Percentiles rank a stretch among this genome's conserved stretches.
Evolutionary conservation across 176 grass and related monocot genomes (phyloP).

Genomic region (Aegilops umbellulata): DNA sequence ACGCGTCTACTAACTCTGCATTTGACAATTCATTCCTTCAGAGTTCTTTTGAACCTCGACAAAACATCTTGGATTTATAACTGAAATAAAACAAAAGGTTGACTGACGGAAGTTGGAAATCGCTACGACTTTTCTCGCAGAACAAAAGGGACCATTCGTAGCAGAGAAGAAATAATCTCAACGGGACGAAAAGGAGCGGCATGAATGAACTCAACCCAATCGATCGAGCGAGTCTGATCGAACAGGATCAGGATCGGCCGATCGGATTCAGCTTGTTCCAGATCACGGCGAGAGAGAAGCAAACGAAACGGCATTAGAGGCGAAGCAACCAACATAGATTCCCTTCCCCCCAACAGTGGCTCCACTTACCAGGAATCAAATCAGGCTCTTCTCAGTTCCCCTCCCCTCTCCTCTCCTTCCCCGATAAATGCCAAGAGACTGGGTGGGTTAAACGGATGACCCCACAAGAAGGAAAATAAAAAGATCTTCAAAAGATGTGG

Average conservation of each 20-base stretch:
- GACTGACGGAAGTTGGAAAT: background rate
- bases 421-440: background rate
- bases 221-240: background rate
- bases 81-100: background rate
- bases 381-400: background rate
- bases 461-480: background rate
- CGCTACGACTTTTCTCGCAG: background rate
- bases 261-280: background rate
- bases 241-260: slow-evolving; percentile 12
- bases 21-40: background rate
- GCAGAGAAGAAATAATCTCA: background rate
- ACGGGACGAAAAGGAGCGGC: background rate
- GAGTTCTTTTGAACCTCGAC: background rate
- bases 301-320: background rate
- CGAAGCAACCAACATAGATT: background rate
- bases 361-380: slow-evolving; percentile 22
- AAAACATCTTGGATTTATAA: background rate
- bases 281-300: slow-evolving; percentile 17
- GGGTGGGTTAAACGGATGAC: background rate
- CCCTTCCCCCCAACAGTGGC: background rate
- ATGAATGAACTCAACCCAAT: background rate
- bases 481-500: background rate
- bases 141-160: background rate
- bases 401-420: background rate
- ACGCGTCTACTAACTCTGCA: background rate